A percentile compares a stretch with the other conserved stretches of the same genome.
phyloP scores from a whole-genome alignment of 2,329 filamentous ascomycete genomes.

The Colletotrichum gloeosporioides region DNA sequence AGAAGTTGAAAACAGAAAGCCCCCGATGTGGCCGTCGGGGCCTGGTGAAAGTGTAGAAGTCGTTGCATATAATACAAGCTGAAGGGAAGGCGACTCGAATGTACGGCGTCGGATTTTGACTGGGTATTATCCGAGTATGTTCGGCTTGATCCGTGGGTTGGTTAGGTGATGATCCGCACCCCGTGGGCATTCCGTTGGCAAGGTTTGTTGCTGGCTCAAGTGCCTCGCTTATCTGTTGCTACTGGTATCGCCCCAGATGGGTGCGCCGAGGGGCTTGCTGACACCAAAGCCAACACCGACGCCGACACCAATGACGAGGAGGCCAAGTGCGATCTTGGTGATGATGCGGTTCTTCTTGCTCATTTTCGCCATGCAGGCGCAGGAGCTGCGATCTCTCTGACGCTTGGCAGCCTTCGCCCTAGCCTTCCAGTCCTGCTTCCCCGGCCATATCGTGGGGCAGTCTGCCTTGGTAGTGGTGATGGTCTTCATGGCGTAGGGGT shows the following conservation, averaged over 20 bases:
- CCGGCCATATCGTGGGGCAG: conserved; percentile 62
- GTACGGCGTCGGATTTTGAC: not conserved
- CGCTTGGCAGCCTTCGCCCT: conserved; percentile 64
- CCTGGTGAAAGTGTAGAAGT: not conserved
- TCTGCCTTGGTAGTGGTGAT: conserved; percentile 48
- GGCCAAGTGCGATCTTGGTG: conserved; percentile 57
- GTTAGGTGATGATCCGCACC: not conserved
- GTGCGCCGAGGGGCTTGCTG: conserved; percentile 65
- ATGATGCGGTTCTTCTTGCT: conserved; percentile 60
- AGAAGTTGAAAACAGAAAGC: not conserved
- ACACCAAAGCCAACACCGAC: conserved; percentile 65
- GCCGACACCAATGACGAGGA: conserved; percentile 58
- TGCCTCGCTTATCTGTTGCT: not conserved
- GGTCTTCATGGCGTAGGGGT: conserved; percentile 36
- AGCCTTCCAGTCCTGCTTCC: conserved; percentile 63
- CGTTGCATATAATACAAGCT: conserved; percentile 19
- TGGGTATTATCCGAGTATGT: not conserved
- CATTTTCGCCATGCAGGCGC: conserved; percentile 58
- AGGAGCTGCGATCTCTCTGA: conserved; percentile 44
- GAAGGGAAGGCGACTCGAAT: conserved; percentile 10
- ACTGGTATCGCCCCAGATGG: conserved; percentile 52
- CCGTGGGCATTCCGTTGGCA: not conserved
- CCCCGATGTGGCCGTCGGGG: conserved; percentile 2
- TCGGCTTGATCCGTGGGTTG: not conserved
- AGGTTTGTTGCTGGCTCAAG: not conserved